Evolutionary conservation across 495 filamentous ascomycete species (phyloP).

Genomic region (Halenospora varia): DNA sequence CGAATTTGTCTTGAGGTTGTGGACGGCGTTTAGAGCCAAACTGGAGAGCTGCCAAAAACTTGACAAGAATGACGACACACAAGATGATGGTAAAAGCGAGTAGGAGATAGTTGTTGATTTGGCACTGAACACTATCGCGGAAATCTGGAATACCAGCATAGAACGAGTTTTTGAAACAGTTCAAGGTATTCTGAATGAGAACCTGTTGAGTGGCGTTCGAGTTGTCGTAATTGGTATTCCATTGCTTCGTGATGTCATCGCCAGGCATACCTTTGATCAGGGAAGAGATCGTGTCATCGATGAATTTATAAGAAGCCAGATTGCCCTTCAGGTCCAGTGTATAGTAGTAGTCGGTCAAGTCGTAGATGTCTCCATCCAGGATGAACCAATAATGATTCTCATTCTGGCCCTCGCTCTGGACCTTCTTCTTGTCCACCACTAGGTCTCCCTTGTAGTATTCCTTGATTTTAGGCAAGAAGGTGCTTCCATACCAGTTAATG

Average conservation of each 20-base stretch:
- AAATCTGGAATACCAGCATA: slow-evolving; percentile 84
- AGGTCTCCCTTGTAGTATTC: slow-evolving; percentile 85
- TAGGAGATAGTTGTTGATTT: slow-evolving; percentile 89
- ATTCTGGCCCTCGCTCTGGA: slow-evolving; percentile 61
- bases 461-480: slow-evolving; percentile 75
- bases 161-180: slow-evolving; percentile 81
- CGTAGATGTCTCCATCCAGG: slow-evolving; percentile 70
- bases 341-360: slow-evolving; percentile 86
- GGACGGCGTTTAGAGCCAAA: slow-evolving; percentile 90
- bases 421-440: slow-evolving; percentile 52
- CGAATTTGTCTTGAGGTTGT: slow-evolving; percentile 92
- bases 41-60: slow-evolving; percentile 93
- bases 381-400: slow-evolving; percentile 75
- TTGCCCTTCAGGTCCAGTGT: slow-evolving; percentile 47
- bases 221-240: slow-evolving; percentile 42
- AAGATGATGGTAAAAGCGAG: slow-evolving; percentile 81
- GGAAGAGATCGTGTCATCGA: slow-evolving; percentile 58
- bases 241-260: slow-evolving; percentile 64
- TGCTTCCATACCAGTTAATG: slow-evolving; percentile 69
- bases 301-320: slow-evolving; percentile 53
- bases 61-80: slow-evolving; percentile 72
- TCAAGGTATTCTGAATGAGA: slow-evolving; percentile 53
- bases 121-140: slow-evolving; percentile 68
- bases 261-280: slow-evolving; percentile 74
- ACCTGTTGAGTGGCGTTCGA: slow-evolving; percentile 34